phyloP scores from a whole-genome alignment of 345 rosid species.

The Jatropha curcas region DNA sequence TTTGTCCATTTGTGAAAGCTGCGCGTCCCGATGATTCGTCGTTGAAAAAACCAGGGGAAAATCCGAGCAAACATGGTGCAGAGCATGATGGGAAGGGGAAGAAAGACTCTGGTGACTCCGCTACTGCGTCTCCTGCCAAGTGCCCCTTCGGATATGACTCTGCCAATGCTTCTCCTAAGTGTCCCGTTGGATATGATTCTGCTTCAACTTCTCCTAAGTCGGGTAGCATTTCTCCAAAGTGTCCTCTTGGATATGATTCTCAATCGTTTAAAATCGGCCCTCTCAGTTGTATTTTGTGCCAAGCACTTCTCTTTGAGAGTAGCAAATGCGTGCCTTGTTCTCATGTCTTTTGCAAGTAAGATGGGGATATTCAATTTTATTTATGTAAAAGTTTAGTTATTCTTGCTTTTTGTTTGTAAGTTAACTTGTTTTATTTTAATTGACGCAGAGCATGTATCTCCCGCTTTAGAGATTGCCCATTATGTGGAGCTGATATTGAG shows the following conservation, averaged over 20 bases:
- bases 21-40: slow-evolving; percentile 62
- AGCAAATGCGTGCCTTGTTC: slow-evolving; percentile 90
- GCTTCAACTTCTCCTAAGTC: slow-evolving; percentile 7
- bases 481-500: slow-evolving; percentile 96
- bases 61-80: slow-evolving; percentile 30
- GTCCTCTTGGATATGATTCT: slow-evolving; percentile 93
- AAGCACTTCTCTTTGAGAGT: slow-evolving; percentile 73
- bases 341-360: slow-evolving; percentile 90
- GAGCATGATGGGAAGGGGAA: slow-evolving; percentile 30
- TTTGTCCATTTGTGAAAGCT: slow-evolving; percentile 77
- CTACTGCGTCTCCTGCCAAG: slow-evolving; percentile 50
- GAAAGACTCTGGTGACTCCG: slow-evolving; percentile 43
- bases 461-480: slow-evolving; percentile 87
- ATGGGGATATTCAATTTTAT: not conserved
- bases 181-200: slow-evolving; percentile 42
- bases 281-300: slow-evolving; percentile 89
- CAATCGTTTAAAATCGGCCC: slow-evolving; percentile 94
- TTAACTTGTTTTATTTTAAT: not conserved
- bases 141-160: slow-evolving; percentile 46
- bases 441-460: slow-evolving; percentile 59
- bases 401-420: slow-evolving; percentile 10
- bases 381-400: not conserved
- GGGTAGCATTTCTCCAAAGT: slow-evolving; percentile 54
- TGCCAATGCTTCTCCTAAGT: slow-evolving; percentile 54
- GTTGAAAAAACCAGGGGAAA: slow-evolving; percentile 28